phyloP scores from a whole-genome alignment of 140 eudicot species.

The Stevia rebaudiana region DNA sequence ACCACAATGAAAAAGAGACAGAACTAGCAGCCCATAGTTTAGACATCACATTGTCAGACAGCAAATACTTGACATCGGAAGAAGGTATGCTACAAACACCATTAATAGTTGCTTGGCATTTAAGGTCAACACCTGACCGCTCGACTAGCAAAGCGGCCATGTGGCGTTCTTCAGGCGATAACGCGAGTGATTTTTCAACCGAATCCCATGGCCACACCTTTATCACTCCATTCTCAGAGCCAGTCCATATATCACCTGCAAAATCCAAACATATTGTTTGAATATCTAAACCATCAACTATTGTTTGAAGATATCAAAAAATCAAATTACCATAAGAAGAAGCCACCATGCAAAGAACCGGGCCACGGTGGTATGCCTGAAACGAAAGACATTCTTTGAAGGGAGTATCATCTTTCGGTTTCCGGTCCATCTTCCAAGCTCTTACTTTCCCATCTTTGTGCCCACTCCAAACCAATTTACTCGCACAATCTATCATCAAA shows the following conservation, averaged over 20 bases:
- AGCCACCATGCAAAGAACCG: slow-evolving; percentile 63
- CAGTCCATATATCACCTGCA: slow-evolving; percentile 93
- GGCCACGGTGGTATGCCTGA: slow-evolving; percentile 84
- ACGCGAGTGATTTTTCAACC: slow-evolving; percentile 77
- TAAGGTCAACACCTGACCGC: slow-evolving; percentile 73
- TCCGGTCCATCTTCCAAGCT: slow-evolving; percentile 82
- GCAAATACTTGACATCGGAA: slow-evolving; percentile 71
- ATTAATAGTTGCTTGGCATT: slow-evolving; percentile 81
- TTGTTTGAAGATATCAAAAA: not conserved
- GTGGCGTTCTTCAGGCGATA: slow-evolving; percentile 87
- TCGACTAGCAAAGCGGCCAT: slow-evolving; percentile 98
- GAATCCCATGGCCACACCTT: slow-evolving; percentile 97
- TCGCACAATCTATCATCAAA: slow-evolving; percentile 62
- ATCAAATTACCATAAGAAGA: slow-evolving; percentile 61
- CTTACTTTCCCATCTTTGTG: slow-evolving; percentile 92
- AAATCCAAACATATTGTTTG: slow-evolving; percentile 12
- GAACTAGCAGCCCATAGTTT: slow-evolving; percentile 89
- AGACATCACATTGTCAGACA: slow-evolving; percentile 66
- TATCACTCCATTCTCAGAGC: slow-evolving; percentile 77
- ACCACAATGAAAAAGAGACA: slow-evolving; percentile 82
- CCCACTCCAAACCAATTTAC: slow-evolving; percentile 88
- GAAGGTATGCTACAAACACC: slow-evolving; percentile 80
- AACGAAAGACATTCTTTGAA: slow-evolving; percentile 76
- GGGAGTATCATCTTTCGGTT: slow-evolving; percentile 38
- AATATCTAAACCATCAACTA: not conserved